These are phyloP conservation scores for Boletus eberwhitei DNA, from an alignment of 768 basidiomycete genomes.

Conservation along the genomic window DNA sequence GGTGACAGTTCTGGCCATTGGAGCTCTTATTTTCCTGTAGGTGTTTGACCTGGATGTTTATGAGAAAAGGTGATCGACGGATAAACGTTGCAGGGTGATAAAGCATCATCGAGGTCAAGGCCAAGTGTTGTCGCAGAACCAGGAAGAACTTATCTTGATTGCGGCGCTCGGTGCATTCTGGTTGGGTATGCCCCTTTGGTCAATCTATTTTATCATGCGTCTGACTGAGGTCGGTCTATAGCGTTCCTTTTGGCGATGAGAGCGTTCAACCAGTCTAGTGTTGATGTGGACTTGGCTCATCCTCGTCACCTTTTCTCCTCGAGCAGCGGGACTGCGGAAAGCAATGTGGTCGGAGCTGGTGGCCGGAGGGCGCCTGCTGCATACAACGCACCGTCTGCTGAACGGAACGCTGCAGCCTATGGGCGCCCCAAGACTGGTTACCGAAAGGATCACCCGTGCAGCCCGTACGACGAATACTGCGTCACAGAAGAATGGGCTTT, in stretches of 20 bases:
- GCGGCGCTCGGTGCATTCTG: slow-evolving; percentile 70
- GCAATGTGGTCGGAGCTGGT: slow-evolving; percentile 33
- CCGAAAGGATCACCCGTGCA: slow-evolving; percentile 51
- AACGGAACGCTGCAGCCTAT: slow-evolving; percentile 30
- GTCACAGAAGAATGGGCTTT: slow-evolving; percentile 69
- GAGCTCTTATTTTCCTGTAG: slow-evolving; percentile 64
- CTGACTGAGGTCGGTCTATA: slow-evolving; percentile 16
- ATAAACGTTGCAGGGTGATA: slow-evolving; percentile 45
- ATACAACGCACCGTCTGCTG: slow-evolving; percentile 21
- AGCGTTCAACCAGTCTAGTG: slow-evolving; percentile 33
- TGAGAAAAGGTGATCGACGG: background rate
- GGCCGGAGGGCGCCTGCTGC: slow-evolving; percentile 26
- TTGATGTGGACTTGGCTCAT: slow-evolving; percentile 29
- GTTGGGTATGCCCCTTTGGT: slow-evolving; percentile 52
- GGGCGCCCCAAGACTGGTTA: slow-evolving; percentile 32
- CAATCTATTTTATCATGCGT: background rate
- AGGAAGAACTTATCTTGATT: slow-evolving; percentile 73
- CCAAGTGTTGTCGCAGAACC: slow-evolving; percentile 59
- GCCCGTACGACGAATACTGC: slow-evolving; percentile 59
- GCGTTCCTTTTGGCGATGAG: slow-evolving; percentile 43
- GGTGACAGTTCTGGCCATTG: slow-evolving; percentile 65
- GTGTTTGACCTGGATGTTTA: slow-evolving; percentile 21
- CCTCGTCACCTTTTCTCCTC: slow-evolving; percentile 32
- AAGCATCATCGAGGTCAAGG: slow-evolving; percentile 62
- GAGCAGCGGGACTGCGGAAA: slow-evolving; percentile 33